Percentiles rank a stretch among this genome's conserved stretches.
Evolutionary conservation across 495 filamentous ascomycete species (phyloP).

Genomic region (Hypoxylon fuscum): DNA sequence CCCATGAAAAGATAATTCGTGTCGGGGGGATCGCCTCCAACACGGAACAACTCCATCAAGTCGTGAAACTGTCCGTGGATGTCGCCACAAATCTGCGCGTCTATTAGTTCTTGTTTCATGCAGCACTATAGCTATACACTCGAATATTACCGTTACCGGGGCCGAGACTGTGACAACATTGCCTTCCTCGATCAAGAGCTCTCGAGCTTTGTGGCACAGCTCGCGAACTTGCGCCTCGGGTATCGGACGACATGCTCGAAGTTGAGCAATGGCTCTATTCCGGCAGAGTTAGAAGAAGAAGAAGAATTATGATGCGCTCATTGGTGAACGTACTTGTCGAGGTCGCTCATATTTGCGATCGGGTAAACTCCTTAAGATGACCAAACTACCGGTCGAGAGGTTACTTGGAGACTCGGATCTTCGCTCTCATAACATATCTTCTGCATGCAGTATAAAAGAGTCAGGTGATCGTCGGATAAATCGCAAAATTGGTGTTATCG

Average conservation of each 20-base stretch:
- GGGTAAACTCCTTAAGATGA: background rate
- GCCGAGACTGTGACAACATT: conserved; percentile 97
- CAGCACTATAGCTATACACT: background rate
- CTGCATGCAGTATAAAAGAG: background rate
- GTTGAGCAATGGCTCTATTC: conserved; percentile 85
- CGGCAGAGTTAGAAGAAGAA: conserved; percentile 18
- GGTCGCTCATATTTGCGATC: conserved; percentile 75
- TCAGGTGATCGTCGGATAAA: no score
- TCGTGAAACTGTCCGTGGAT: conserved; percentile 99
- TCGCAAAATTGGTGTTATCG: no score
- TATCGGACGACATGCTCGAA: conserved; percentile 95
- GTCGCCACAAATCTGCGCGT: conserved; percentile 86
- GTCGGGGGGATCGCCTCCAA: conserved; percentile 94
- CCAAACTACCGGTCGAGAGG: conserved; percentile 1
- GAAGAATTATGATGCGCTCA: background rate
- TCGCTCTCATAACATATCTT: conserved; percentile 32
- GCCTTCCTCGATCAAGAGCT: conserved; percentile 96
- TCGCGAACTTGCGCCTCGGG: conserved; percentile 95
- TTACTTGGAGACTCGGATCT: background rate
- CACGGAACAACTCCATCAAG: conserved; percentile 96
- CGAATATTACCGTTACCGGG: conserved; percentile 77
- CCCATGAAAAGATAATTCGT: conserved; percentile 99
- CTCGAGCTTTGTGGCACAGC: conserved; percentile 96
- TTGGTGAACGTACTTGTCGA: conserved; percentile 72
- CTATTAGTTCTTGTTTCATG: conserved; percentile 11